Evolutionary conservation across 2,329 filamentous ascomycete genomes (phyloP).

Genomic region (Colletotrichum sp.): DNA sequence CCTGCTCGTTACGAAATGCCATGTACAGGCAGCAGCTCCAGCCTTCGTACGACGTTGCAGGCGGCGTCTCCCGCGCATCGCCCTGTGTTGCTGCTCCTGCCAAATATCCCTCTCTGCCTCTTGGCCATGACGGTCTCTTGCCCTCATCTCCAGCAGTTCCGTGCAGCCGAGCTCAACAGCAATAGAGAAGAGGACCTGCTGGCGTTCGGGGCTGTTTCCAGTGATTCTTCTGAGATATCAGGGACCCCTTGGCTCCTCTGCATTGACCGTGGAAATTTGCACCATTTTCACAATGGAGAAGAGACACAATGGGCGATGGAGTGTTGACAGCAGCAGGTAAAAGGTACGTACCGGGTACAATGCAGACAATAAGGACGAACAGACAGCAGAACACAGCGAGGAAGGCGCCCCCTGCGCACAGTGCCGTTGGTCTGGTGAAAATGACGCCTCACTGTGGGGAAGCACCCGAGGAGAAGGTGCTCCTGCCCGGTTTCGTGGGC

Average conservation of each 20-base stretch:
- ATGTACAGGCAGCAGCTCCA: not conserved
- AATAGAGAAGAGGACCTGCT: not conserved
- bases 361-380: not conserved
- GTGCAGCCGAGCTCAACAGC: not conserved
- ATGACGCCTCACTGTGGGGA: conserved; percentile 3
- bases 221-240: not conserved
- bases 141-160: not conserved
- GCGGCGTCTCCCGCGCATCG: not conserved
- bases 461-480: not conserved
- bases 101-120: not conserved
- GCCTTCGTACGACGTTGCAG: conserved; percentile 14
- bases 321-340: not conserved
- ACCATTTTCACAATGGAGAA: not conserved
- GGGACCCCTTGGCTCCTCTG: not conserved
- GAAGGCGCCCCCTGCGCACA: not conserved
- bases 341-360: not conserved
- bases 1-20: not conserved
- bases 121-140: not conserved
- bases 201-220: not conserved
- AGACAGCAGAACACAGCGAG: not conserved
- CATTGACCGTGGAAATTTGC: conserved; percentile 20
- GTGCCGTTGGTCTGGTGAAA: not conserved
- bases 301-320: not conserved
- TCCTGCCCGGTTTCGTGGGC: not conserved
- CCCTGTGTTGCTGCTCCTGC: not conserved